Base-by-base conservation (phyloP, 1,139 yeast species). In the Groenewaldozyma sp. region DNA sequence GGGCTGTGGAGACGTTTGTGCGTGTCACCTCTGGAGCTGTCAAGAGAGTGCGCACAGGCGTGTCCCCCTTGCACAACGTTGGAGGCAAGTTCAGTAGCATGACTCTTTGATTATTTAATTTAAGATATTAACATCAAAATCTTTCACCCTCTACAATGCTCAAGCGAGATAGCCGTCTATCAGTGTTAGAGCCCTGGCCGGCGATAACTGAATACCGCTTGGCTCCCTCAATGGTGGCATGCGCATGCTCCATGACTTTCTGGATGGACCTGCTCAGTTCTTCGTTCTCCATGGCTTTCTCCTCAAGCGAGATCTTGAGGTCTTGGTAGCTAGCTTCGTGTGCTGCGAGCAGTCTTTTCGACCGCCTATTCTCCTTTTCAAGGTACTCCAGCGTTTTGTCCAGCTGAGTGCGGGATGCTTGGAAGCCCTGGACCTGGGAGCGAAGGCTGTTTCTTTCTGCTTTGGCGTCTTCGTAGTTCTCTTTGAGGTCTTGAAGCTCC, bases 1-100 rank as follows among this genome's bases (percentile, higher is more conserved):
- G 94, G 93, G 63, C 71, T 1, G 63, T 72, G 20, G 81, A 77
- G 49, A 62, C 72, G 4, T 75, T 64, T 51, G 39, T 44, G 13
- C 26, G 3, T 24, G 36, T 7, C 28, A 32, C 16, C 32, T 28
- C 34, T 34, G 21, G 35, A 24, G n/a, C 38, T 4, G 24, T 24
- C n/a, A 34, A 50, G 24, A 37, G 58, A 22, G 41, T 53, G 26
- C 41, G 56, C 18, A 45, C 51, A 3, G 52, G 52, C 2, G 49
- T 47, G 3, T 40, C 55, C n/a, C 45, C 42, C 14, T 32, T 54
- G 22, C 59, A 55, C 36, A 55, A 55, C 32, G 24, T 45, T n/a
- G 50, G 50, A 7, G 59, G 59, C 7, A 38, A 43, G 22, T 40
- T 40, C 37, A 50, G 37, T 38, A 46, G 54, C 3, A 53, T 52